These are phyloP conservation scores for Sphaerostilbella broomeana DNA, from an alignment of 2,329 filamentous ascomycete genomes.

Conservation along the genomic window DNA sequence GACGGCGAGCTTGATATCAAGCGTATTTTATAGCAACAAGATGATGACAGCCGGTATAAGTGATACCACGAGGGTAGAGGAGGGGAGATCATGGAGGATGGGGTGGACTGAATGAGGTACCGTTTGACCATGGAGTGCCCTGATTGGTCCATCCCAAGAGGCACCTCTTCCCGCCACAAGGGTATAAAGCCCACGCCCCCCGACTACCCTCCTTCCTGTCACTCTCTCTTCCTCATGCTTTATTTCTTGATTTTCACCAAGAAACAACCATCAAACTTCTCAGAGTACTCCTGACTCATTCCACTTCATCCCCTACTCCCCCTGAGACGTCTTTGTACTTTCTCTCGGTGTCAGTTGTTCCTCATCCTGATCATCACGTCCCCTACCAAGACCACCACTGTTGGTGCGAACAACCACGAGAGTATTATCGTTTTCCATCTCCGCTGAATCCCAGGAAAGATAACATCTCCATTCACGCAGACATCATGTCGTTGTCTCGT, in stretches of 20 bases:
- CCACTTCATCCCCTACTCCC: neutral
- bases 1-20: too few relatives aligned
- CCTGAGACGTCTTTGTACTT: neutral
- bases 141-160: conserved; percentile 10
- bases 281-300: neutral
- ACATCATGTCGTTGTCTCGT: conserved; percentile 4
- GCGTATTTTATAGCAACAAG: too few relatives aligned
- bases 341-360: neutral
- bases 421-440: neutral
- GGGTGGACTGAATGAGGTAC: conserved; percentile 8
- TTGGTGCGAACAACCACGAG: neutral
- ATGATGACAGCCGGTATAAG: too few relatives aligned
- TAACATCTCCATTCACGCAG: conserved; percentile 4
- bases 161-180: conserved; percentile 7
- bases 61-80: too few relatives aligned
- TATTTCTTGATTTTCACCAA: neutral
- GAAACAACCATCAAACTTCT: conserved; percentile 1
- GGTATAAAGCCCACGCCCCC: conserved; percentile 10
- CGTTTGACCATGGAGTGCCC: conserved; percentile 2
- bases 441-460: conserved; percentile 1
- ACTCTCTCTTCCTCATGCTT: conserved; percentile 9
- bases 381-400: neutral
- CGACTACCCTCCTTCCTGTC: conserved; percentile 6
- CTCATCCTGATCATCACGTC: conserved; percentile 1
- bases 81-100: too few relatives aligned